Evolutionary conservation across 805 yeast genomes (phyloP), one percentile per base, ranked within the genome.

Genomic region (Suhomyces pyralidae): DNA sequence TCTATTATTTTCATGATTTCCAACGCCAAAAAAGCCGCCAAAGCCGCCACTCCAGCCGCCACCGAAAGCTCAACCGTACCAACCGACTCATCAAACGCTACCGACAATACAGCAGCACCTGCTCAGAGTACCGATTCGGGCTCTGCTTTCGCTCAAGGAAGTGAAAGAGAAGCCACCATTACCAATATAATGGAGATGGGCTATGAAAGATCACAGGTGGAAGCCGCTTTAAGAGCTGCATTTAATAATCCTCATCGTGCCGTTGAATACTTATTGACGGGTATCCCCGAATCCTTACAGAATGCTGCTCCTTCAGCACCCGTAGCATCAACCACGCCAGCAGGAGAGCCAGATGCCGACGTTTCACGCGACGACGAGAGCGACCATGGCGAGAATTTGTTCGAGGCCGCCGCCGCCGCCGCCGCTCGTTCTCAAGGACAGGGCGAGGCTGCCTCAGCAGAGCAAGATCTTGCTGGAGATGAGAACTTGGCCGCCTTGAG

Each of bases 171-270:
- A 61, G 81, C 85, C 28, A 89, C 96, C 32, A 81, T 93, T 53
- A 79, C 78, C 54, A 86, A 86, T 65, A 91, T 94, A 68, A 82
- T 91, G 84, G 97, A 90, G 60, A 91, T 94, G 97, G 99, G 99
- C 7, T 94, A 91, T 66, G 90, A 87, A 49, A 84, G 96, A 61
- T 80, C 83, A 15, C 89, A 90, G 66, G 97, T 90, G 24, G 96
- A 90, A 71, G 81, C 84, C 45, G 99, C 99, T 0, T 75, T 94
- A 67, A 84, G 96, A 61, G 96, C 97, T 14, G 98, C 99, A 1
- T 94, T 84, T 75, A 93, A 93, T 73, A 92, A 94, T 71, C 98
- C 99, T 19, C 98, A 93, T 67, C 84, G 99, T 63, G 99, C 99
- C 0, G 98, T 94, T 12, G 99, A 94, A 68, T 92, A 93, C 68